Percentiles rank a stretch among this genome's conserved stretches.
phyloP scores from a whole-genome alignment of 179 eudicot genomes.

The Gypsophila paniculata region DNA sequence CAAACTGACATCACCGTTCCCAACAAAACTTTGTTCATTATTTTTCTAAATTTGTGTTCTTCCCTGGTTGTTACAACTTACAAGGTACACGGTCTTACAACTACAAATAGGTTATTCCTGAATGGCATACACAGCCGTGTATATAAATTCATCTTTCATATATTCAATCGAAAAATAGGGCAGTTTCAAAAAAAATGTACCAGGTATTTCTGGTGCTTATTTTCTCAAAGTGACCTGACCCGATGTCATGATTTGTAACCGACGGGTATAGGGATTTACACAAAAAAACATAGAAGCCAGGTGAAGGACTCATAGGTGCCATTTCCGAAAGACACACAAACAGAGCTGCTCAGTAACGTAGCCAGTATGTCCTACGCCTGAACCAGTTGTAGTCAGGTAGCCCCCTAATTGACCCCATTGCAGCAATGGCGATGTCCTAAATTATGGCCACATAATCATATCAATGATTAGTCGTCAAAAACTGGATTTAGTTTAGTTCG shows the following conservation, averaged over 20 bases:
- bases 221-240: constrained; percentile 12
- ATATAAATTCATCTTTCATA: not conserved
- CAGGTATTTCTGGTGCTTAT: constrained; percentile 18
- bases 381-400: constrained; percentile 69
- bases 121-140: not conserved
- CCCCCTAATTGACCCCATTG: constrained; percentile 50
- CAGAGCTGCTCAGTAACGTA: constrained; percentile 38
- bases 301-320: not conserved
- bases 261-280: not conserved
- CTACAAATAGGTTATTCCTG: not conserved
- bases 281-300: not conserved
- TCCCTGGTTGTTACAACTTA: not conserved
- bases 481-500: not conserved
- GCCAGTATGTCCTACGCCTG: constrained; percentile 64
- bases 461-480: not conserved
- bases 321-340: not conserved
- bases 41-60: not conserved
- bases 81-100: not conserved
- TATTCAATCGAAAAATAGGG: not conserved
- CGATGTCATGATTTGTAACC: not conserved
- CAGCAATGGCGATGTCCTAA: constrained; percentile 57
- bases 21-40: not conserved
- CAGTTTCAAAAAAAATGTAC: not conserved
- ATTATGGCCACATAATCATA: not conserved
- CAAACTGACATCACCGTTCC: not conserved